Evolutionary conservation across 2,329 filamentous ascomycete species (phyloP).

Genomic region (Cercospora brassicicola): DNA sequence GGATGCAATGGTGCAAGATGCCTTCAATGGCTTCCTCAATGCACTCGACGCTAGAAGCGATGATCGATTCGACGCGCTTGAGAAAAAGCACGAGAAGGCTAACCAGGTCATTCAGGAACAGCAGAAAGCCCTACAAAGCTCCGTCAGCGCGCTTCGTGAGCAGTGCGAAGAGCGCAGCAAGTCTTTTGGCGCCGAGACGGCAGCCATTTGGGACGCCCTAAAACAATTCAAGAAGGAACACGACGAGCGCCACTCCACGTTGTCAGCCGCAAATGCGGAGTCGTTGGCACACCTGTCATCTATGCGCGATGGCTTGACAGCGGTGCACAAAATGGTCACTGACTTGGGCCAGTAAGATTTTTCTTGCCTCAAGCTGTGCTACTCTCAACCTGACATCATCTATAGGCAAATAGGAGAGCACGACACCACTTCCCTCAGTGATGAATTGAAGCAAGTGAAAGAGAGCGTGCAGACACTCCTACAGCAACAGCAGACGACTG

Average conservation of each 20-base stretch:
- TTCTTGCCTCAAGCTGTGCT: not conserved
- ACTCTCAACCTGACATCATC: not conserved
- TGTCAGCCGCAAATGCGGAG: not conserved
- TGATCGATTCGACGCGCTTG: not conserved
- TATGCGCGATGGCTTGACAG: not conserved
- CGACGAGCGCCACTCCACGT: not conserved
- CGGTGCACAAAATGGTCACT: not conserved
- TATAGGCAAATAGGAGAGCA: not conserved
- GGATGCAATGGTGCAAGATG: not conserved
- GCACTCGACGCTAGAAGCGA: not conserved
- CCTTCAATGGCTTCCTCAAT: not conserved
- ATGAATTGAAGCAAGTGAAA: not conserved
- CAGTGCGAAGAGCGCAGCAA: not conserved
- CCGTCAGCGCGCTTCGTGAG: not conserved
- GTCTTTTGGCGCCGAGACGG: not conserved
- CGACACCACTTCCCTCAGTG: not conserved
- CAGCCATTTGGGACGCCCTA: not conserved
- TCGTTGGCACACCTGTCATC: not conserved
- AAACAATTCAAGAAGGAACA: not conserved
- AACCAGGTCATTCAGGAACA: not conserved
- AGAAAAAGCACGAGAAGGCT: not conserved
- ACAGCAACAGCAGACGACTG: not conserved
- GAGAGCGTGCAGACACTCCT: not conserved
- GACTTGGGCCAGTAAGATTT: slow-evolving; percentile 1
- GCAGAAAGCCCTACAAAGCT: not conserved